Evolutionary conservation across 495 filamentous ascomycete species (phyloP).

Genomic region (Ramalina peruviana): DNA sequence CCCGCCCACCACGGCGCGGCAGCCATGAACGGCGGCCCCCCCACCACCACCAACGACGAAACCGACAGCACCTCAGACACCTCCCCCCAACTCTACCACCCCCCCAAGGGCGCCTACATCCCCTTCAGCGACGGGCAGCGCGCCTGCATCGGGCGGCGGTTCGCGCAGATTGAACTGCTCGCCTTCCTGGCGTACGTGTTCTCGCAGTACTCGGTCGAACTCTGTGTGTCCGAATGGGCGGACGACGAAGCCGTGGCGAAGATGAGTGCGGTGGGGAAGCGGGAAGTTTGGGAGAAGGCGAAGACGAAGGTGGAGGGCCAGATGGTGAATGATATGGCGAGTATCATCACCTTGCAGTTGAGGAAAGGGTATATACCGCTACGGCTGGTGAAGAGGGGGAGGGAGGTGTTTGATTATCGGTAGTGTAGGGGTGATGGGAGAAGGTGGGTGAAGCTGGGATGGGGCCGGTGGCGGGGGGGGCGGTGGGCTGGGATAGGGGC

Average conservation of each 20-base stretch:
- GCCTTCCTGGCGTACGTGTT: slow-evolving; percentile 53
- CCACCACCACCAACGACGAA: slow-evolving; percentile 15
- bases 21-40: not conserved
- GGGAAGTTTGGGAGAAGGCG: slow-evolving; percentile 38
- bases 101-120: slow-evolving; percentile 46
- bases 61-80: slow-evolving; percentile 14
- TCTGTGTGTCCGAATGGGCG: slow-evolving; percentile 49
- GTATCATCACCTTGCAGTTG: slow-evolving; percentile 50
- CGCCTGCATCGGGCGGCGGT: slow-evolving; percentile 52
- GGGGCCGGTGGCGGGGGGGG: no score
- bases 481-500: no score
- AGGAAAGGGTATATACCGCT: slow-evolving; percentile 42
- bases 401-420: slow-evolving; percentile 36
- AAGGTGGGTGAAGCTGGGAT: no score
- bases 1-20: slow-evolving; percentile 11
- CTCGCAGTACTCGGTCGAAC: slow-evolving; percentile 48
- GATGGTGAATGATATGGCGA: slow-evolving; percentile 32
- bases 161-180: slow-evolving; percentile 56
- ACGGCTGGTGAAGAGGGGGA: slow-evolving; percentile 46
- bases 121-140: slow-evolving; percentile 62
- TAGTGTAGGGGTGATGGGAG: no score
- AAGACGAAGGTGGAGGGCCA: slow-evolving; percentile 30
- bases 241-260: slow-evolving; percentile 43
- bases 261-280: slow-evolving; percentile 36
- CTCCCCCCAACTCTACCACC: slow-evolving; percentile 33